Conservation (phyloP, 192 early-diverging fungal genomes). For the Coemansia sp. region DNA sequence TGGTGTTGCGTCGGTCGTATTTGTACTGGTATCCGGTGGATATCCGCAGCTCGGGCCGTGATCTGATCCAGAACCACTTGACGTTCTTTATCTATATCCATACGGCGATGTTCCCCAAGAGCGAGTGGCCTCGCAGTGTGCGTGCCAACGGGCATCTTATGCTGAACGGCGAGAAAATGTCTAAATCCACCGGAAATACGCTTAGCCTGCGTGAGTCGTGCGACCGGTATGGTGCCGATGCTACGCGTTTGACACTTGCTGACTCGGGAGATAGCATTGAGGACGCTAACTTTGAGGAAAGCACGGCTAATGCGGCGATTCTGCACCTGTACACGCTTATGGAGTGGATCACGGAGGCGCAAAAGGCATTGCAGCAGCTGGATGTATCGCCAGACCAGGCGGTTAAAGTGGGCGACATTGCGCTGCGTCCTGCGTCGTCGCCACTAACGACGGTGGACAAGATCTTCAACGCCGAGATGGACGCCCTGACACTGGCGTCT, state of each 20-base stretch:
- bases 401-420: conserved; percentile 38
- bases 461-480: conserved; percentile 89
- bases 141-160: conserved; percentile 94
- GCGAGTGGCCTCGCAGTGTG: conserved; percentile 82
- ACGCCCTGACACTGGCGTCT: conserved; percentile 63
- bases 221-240: conserved; percentile 91
- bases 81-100: conserved; percentile 98
- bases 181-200: conserved; percentile 97
- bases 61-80: conserved; percentile 96
- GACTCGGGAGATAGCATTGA: conserved; percentile 95
- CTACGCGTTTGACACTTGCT: conserved; percentile 90
- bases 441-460: conserved; percentile 71
- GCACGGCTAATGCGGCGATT: conserved; percentile 93
- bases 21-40: conserved; percentile 98
- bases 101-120: conserved; percentile 88
- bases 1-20: conserved; percentile 82
- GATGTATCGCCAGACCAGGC: conserved; percentile 49
- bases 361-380: conserved; percentile 52
- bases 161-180: conserved; percentile 96
- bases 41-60: conserved; percentile 94
- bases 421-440: conserved; percentile 51
- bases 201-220: conserved; percentile 78
- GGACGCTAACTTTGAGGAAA: conserved; percentile 98
- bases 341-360: conserved; percentile 84
- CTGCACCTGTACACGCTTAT: conserved; percentile 83